Evolutionary conservation across 257 asterid genomes (phyloP).

Genomic region (Datura wrightii): DNA sequence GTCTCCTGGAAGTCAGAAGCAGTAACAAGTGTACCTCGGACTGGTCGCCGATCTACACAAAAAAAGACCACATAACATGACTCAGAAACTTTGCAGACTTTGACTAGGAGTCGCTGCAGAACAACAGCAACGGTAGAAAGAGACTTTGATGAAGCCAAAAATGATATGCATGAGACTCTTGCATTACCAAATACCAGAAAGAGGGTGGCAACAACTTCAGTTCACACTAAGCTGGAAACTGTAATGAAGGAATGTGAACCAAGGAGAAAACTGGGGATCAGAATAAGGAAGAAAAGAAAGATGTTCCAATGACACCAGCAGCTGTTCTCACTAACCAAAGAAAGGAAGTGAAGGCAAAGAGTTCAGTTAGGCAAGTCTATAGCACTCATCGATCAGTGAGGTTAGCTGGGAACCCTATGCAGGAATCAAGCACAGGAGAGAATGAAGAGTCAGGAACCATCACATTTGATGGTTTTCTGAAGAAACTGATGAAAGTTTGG

Average conservation of each 20-base stretch:
- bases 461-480: conserved; percentile 36
- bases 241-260: conserved; percentile 48
- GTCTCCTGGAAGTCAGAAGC: conserved; percentile 51
- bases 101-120: conserved; percentile 51
- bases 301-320: conserved; percentile 54
- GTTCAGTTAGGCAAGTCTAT: conserved; percentile 39
- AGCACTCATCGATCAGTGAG: conserved; percentile 71
- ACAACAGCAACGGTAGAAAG: conserved; percentile 45
- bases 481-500: conserved; percentile 38
- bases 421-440: conserved; percentile 25
- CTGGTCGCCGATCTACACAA: conserved; percentile 57
- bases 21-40: conserved; percentile 57
- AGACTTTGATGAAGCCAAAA: conserved; percentile 35
- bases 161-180: conserved; percentile 39
- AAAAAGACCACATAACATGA: conserved; percentile 46
- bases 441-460: conserved; percentile 33
- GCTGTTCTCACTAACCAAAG: conserved; percentile 49
- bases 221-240: conserved; percentile 52
- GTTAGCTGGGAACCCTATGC: conserved; percentile 55
- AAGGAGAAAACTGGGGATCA: not conserved
- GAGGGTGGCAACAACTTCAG: conserved; percentile 50
- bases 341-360: conserved; percentile 48
- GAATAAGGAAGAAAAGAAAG: conserved; percentile 38
- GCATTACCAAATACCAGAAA: conserved; percentile 42
- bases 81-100: conserved; percentile 41